phyloP scores from a whole-genome alignment of 257 asterid species.

The Nicotiana attenuata region DNA sequence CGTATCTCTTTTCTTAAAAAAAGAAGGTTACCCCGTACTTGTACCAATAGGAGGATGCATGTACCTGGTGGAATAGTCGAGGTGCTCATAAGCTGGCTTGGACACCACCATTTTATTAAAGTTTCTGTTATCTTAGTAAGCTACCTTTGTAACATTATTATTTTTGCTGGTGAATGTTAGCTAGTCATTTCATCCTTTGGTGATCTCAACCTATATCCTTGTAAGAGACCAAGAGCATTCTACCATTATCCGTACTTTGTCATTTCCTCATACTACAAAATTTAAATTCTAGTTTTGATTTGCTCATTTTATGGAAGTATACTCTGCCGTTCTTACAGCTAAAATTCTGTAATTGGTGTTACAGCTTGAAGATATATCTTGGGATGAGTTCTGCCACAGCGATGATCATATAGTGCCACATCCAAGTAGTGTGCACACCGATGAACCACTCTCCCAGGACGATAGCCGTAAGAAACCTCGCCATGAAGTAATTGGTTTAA shows the following conservation, averaged over 20 bases:
- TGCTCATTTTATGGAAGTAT: constrained; percentile 34
- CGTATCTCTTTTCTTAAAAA: background rate
- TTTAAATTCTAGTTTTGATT: background rate
- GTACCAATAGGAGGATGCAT: background rate
- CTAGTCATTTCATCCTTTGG: background rate
- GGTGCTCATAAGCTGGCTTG: background rate
- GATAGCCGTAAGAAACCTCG: constrained; percentile 45
- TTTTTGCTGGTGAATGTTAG: constrained; percentile 1
- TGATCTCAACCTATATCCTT: background rate
- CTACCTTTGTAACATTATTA: background rate
- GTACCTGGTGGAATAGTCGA: background rate
- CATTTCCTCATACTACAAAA: background rate
- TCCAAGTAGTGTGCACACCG: constrained; percentile 26
- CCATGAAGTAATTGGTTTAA: constrained; percentile 26
- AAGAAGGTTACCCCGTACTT: background rate
- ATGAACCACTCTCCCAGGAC: constrained; percentile 27
- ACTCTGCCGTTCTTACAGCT: constrained; percentile 44
- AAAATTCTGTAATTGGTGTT: constrained; percentile 50
- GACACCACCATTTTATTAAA: background rate
- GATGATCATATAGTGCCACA: constrained; percentile 82
- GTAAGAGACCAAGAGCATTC: background rate
- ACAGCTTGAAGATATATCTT: constrained; percentile 70
- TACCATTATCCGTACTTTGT: background rate
- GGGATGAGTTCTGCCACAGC: constrained; percentile 62
- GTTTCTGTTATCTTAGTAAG: background rate